A percentile compares a stretch with the other conserved stretches of the same genome.
Evolutionary conservation across 371 early-diverging fungal species (phyloP).

Genomic region (Syncephalastrum sp.): DNA sequence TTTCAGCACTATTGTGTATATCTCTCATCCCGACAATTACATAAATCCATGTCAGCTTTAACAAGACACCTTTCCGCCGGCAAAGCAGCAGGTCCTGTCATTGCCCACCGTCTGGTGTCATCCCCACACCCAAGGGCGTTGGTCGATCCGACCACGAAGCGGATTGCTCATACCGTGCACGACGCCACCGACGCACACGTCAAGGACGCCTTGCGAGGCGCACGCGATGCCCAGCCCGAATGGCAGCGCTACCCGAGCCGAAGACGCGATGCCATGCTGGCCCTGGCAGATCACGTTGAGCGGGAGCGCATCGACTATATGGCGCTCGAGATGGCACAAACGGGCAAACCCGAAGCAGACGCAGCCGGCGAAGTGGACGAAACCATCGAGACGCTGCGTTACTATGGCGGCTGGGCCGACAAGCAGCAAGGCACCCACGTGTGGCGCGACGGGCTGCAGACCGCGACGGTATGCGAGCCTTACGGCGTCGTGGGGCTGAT

Average conservation of each 20-base stretch:
- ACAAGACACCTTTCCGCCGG: too few species aligned
- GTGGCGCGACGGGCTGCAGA: slow-evolving; percentile 15
- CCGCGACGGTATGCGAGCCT: slow-evolving; percentile 71
- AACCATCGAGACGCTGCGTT: slow-evolving; percentile 65
- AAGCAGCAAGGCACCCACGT: slow-evolving; percentile 50
- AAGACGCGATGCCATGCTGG: slow-evolving; percentile 68
- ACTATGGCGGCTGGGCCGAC: slow-evolving; percentile 80
- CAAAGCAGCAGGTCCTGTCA: too few species aligned
- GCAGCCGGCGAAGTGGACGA: slow-evolving; percentile 55
- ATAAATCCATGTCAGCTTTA: too few species aligned
- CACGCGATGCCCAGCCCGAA: slow-evolving; percentile 8
- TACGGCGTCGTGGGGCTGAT: slow-evolving; percentile 73
- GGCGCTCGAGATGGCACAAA: slow-evolving; percentile 74
- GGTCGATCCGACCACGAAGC: too few species aligned
- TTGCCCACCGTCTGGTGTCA: too few species aligned
- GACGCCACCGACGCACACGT: slow-evolving; percentile 16
- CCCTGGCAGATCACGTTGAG: slow-evolving; percentile 60
- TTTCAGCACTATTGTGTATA: too few species aligned
- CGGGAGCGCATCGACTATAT: slow-evolving; percentile 64
- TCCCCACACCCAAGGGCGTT: too few species aligned
- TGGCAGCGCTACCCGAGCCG: slow-evolving; percentile 12
- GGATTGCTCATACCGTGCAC: not conserved
- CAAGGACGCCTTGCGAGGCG: slow-evolving; percentile 4
- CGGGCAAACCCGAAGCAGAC: slow-evolving; percentile 74
- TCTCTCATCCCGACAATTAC: too few species aligned